Percentiles rank a stretch among this genome's conserved stretches.
phyloP scores from a whole-genome alignment of 495 filamentous ascomycete genomes.

The Aspergillus ostianus region DNA sequence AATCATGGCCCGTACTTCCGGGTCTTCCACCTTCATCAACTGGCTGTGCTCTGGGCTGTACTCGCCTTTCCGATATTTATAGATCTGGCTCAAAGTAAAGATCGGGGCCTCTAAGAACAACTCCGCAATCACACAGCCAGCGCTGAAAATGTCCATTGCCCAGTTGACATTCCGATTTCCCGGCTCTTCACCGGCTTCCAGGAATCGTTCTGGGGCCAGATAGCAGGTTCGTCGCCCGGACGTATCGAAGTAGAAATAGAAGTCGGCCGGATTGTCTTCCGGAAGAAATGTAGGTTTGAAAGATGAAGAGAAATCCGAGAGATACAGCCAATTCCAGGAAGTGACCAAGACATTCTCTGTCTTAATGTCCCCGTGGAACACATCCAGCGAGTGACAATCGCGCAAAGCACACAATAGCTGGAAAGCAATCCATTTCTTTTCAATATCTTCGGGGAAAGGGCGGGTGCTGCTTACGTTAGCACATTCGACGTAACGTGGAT shows the following conservation, averaged over 20 bases:
- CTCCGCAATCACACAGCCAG: slow-evolving; percentile 95
- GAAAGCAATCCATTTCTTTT: slow-evolving; percentile 98
- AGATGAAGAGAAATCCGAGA: slow-evolving; percentile 90
- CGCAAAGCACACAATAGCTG: slow-evolving; percentile 90
- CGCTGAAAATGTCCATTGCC: slow-evolving; percentile 99
- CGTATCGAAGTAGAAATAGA: slow-evolving; percentile 95
- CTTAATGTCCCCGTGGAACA: slow-evolving; percentile 98
- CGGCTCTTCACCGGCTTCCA: slow-evolving; percentile 63
- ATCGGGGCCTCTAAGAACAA: slow-evolving; percentile 94
- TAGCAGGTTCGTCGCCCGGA: slow-evolving; percentile 94
- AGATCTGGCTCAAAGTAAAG: slow-evolving; percentile 89
- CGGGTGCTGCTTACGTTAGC: slow-evolving; percentile 63
- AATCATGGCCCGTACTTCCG: slow-evolving; percentile 81
- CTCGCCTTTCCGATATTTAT: slow-evolving; percentile 87
- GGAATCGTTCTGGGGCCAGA: slow-evolving; percentile 89
- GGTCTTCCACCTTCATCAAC: slow-evolving; percentile 82
- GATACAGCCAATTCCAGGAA: slow-evolving; percentile 99
- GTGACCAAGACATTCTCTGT: slow-evolving; percentile 95
- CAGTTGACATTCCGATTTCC: slow-evolving; percentile 69
- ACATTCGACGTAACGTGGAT: not conserved
- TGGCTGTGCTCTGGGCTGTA: slow-evolving; percentile 83
- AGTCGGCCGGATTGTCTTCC: slow-evolving; percentile 95
- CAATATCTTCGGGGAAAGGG: slow-evolving; percentile 95
- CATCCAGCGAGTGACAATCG: slow-evolving; percentile 85
- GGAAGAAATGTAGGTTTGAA: slow-evolving; percentile 96